Base-by-base conservation (phyloP, 2,329 filamentous ascomycete genomes). In the Albophoma yamanashiensis region DNA sequence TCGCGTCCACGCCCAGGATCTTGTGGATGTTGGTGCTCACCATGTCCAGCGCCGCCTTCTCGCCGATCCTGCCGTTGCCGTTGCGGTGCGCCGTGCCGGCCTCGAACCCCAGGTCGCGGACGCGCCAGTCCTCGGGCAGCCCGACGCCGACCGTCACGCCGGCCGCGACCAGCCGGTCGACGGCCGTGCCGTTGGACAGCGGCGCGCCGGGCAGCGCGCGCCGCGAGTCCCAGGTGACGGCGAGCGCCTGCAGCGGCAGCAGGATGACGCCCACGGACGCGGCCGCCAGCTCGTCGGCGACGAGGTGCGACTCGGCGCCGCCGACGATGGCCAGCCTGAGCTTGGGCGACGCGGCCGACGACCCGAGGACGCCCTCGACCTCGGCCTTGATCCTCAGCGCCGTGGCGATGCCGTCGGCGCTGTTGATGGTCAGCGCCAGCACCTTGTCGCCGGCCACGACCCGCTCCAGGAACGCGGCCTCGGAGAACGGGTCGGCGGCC, bases 151-250 rank as follows among this genome's bases (percentile, higher is more conserved):
- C 76, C 3, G 73, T 67, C 0, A 88, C 85, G 2, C 85, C 85
- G 0, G 84, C 85, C 9, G 79, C 78, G 0, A 86, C 64, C 1
- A 89, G 76, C 15, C 67, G 70, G 62, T 88, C 84, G 5, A 86
- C 73, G 0, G 79, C 79, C 0, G 86, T 88, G 34, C 85, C 84
- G 65, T 87, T 86, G 0, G 85, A 86, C 0, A 89, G 75, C 1
- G 86, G 86, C 6, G 86, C 85, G 1, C 86, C 86, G 0, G 83
- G 80, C 14, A 89, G 74, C 0, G 83, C 79, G 2, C 85, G 81
- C 0, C 84, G 80, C 70, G 86, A 75, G 62, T 88, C 84, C 86
- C 86, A 89, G 0, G 68, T 70, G 3, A 68, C 70, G 2, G 79
- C 77, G 66, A 82, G 84, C 0, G 82, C 79, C 63, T 83, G 79